phyloP scores from a whole-genome alignment of 2,329 filamentous ascomycete species.

The Delphinella strobiligena region DNA sequence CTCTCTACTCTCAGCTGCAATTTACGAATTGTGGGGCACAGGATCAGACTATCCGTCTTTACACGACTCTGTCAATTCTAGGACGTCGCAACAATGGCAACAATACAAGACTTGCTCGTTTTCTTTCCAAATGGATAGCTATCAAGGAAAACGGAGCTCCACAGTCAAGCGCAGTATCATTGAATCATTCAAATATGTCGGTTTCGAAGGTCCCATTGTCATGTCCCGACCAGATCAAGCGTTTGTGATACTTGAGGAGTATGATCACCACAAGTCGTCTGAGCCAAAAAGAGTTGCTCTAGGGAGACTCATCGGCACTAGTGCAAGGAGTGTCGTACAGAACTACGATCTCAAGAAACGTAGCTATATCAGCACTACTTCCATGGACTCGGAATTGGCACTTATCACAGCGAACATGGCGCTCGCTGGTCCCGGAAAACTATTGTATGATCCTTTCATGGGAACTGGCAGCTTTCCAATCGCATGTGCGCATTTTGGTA shows the following conservation, averaged over 20 bases:
- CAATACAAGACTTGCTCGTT: conserved; percentile 56
- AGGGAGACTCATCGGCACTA: conserved; percentile 56
- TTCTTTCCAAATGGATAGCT: conserved; percentile 76
- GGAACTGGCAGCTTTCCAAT: conserved; percentile 90
- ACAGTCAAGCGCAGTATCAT: conserved; percentile 61
- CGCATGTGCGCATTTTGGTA: conserved; percentile 82
- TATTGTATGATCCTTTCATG: conserved; percentile 92
- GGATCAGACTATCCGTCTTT: conserved; percentile 56
- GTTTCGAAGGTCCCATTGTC: conserved; percentile 63
- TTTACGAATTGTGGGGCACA: conserved; percentile 81
- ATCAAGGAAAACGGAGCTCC: conserved; percentile 56
- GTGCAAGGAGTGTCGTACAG: conserved; percentile 54
- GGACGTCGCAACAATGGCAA: conserved; percentile 54
- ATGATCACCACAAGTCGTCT: conserved; percentile 38
- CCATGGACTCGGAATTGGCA: conserved; percentile 91
- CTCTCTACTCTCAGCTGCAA: conserved; percentile 68
- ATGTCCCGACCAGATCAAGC: conserved; percentile 63
- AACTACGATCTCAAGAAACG: conserved; percentile 88
- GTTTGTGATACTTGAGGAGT: conserved; percentile 78
- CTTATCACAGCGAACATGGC: conserved; percentile 87
- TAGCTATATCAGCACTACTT: conserved; percentile 87
- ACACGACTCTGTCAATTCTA: conserved; percentile 49
- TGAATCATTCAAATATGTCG: conserved; percentile 67
- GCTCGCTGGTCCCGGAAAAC: conserved; percentile 64
- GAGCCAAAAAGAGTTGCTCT: conserved; percentile 55